These are phyloP conservation scores for Paraphaeosphaeria minitans DNA, from an alignment of 2,329 filamentous ascomycete genomes.

Conservation along the genomic window DNA sequence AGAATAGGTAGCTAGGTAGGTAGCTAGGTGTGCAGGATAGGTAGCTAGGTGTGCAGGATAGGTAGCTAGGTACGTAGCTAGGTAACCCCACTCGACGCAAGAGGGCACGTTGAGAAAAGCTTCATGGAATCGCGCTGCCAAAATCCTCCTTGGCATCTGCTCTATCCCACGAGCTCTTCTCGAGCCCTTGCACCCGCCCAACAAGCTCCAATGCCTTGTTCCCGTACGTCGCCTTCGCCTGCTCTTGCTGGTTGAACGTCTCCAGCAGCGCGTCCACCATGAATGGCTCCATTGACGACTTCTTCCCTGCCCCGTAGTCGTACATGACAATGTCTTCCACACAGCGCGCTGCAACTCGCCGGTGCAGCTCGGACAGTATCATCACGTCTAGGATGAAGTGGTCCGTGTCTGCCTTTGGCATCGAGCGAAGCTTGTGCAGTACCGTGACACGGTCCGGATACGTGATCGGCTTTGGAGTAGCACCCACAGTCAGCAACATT, in stretches of 20 bases:
- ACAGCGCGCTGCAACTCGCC: slow-evolving; percentile 73
- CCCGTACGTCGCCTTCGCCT: slow-evolving; percentile 59
- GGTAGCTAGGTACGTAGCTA: too few relatives aligned
- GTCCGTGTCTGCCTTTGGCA: slow-evolving; percentile 56
- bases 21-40: too few relatives aligned
- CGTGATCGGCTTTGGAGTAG: slow-evolving; percentile 65
- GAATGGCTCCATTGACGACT: slow-evolving; percentile 63
- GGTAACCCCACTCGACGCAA: slow-evolving; percentile 10
- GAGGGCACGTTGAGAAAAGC: slow-evolving; percentile 13
- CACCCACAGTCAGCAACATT: slow-evolving; percentile 14
- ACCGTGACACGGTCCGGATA: slow-evolving; percentile 84
- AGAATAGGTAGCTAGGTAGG: too few relatives aligned
- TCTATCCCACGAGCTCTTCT: slow-evolving; percentile 76
- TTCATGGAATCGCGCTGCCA: slow-evolving; percentile 35
- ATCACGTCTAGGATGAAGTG: slow-evolving; percentile 66
- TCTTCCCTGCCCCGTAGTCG: slow-evolving; percentile 67
- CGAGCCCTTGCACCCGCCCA: slow-evolving; percentile 60
- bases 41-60: too few relatives aligned
- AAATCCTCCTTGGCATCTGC: slow-evolving; percentile 73
- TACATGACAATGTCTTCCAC: slow-evolving; percentile 81
- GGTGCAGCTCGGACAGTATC: slow-evolving; percentile 76
- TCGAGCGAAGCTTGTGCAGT: slow-evolving; percentile 73
- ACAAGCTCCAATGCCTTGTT: slow-evolving; percentile 60
- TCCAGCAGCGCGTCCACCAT: slow-evolving; percentile 65
- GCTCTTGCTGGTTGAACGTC: slow-evolving; percentile 67